phyloP scores from a whole-genome alignment of 768 basidiomycete species.

The Lactarius vividus region DNA sequence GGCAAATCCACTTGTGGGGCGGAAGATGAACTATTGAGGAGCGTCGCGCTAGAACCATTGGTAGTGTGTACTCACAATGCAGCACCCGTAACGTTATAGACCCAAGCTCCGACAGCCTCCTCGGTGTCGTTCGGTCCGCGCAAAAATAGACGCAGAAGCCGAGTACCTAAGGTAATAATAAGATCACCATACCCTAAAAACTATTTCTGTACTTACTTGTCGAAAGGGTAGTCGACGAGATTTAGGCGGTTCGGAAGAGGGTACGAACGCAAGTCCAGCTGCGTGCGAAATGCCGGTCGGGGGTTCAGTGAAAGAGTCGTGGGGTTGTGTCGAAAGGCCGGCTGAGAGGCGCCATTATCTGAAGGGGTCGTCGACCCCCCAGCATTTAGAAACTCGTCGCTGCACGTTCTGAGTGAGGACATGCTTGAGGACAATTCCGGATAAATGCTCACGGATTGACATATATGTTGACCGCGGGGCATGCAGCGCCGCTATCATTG shows the following conservation, averaged over 20 bases:
- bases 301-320: slow-evolving; percentile 1
- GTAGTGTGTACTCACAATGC: slow-evolving; percentile 10
- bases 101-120: slow-evolving; percentile 6
- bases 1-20: slow-evolving; percentile 6
- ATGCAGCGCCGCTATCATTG: neutral
- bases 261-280: neutral
- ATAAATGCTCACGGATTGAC: slow-evolving; percentile 12
- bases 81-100: neutral
- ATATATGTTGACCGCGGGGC: slow-evolving; percentile 15
- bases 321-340: slow-evolving; percentile 12
- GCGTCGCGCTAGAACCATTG: too few relatives aligned
- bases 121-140: slow-evolving; percentile 12
- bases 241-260: neutral
- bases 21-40: neutral
- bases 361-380: neutral
- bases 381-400: neutral
- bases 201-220: neutral
- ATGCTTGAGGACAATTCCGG: neutral
- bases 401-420: slow-evolving; percentile 1
- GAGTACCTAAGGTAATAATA: neutral
- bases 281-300: slow-evolving; percentile 7
- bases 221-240: slow-evolving; percentile 18
- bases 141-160: slow-evolving; percentile 6
- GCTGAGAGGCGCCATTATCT: neutral
- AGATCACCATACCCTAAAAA: neutral